These are phyloP conservation scores for Fusarium odoratissimum DNA, from an alignment of 2,329 filamentous ascomycete species.

Conservation along the genomic window DNA sequence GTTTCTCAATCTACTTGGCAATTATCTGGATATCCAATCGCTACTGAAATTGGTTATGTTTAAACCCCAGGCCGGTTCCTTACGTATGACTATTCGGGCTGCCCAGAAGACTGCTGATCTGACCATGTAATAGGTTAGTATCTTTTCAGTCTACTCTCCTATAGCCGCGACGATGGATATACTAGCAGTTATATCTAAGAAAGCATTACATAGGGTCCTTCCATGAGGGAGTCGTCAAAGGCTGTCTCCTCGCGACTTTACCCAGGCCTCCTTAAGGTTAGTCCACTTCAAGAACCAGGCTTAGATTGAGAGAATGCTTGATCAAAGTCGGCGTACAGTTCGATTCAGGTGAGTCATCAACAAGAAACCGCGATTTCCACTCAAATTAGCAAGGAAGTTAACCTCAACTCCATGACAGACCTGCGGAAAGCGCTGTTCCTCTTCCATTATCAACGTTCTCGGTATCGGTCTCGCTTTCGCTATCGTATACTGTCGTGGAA, in stretches of 20 bases:
- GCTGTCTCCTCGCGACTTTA: neutral
- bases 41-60: too few relatives aligned
- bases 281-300: neutral
- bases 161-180: too few relatives aligned
- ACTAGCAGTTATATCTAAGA: too few relatives aligned
- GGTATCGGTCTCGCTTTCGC: neutral
- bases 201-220: neutral
- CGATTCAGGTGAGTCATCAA: neutral
- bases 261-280: neutral
- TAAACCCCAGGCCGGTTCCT: too few relatives aligned
- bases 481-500: neutral
- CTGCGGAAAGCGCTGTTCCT: neutral
- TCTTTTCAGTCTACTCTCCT: too few relatives aligned
- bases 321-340: neutral
- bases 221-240: neutral
- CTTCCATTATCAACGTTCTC: neutral
- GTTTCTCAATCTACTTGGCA: too few relatives aligned
- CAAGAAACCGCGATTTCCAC: fast-evolving
- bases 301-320: neutral
- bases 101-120: too few relatives aligned
- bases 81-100: too few relatives aligned
- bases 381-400: neutral
- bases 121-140: too few relatives aligned
- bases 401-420: neutral
- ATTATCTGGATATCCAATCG: too few relatives aligned